Base-by-base conservation (phyloP, 371 early-diverging fungal species). In the Mortierella sp. region DNA sequence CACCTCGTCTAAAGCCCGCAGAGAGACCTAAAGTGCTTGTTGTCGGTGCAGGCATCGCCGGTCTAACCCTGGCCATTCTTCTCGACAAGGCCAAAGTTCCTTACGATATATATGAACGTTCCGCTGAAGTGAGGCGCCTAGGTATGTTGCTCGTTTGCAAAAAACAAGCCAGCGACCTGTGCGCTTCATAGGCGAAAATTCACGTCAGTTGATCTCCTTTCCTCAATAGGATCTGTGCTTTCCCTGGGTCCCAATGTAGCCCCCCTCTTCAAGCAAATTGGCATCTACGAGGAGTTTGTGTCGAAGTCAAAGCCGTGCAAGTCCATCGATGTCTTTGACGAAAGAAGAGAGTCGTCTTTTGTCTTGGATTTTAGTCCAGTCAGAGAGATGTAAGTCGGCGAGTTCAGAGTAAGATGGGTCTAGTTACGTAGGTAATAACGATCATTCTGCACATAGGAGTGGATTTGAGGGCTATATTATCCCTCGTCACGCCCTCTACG, bases 231-330 rank as follows among this genome's bases (percentile, higher is more conserved):
- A 26, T 30, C 53, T 1, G 66, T 59, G 15, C 46, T 68, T 31
- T 50, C 43, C 1, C 41, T 68, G 1, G 61, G 60, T 2, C 12
- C 37, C 2, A 61, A 61, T 28, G 51, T 60, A 15, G 39, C 56
- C 0, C 56, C 69, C 14, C 19, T 68, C 42, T 68, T 68, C 41
- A 23, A 46, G 11, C 69, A 68, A 39, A 60, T 60, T n/a, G 69
- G 69, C 0, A 56, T 68, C 19, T 68, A 56, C 32, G 69, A 68
- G 7, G 61, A 68, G 30, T 56, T 56, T 39, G 19, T 56, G 17
- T 7, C n/a, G 14, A 28, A 50, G 9, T 37, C 50, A 2, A 64
- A 56, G 48, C 14, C 24, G 26, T 34, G 42, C 9, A 3, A 30
- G 24, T 48, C 42, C 19, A 51, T 64, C 32, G 51, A 50, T 7